phyloP scores from a whole-genome alignment of 2,329 filamentous ascomycete genomes.

The Thelonectria discophora region DNA sequence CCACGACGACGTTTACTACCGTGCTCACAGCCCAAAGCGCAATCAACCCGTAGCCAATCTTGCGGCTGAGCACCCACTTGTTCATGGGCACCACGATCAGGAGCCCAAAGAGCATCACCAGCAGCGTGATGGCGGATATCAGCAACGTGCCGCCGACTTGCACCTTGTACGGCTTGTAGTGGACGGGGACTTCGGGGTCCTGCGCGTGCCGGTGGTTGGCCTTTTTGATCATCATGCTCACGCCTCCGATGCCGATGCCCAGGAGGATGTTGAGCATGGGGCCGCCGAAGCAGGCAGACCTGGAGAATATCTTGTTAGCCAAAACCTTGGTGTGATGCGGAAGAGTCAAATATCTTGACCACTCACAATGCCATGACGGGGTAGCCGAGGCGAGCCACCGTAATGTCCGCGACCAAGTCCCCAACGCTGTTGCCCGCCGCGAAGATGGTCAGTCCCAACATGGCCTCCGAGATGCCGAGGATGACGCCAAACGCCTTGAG shows the following conservation, averaged over 20 bases:
- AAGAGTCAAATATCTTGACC: neutral
- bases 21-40: constrained; percentile 84
- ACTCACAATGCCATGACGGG: constrained; percentile 89
- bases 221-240: constrained; percentile 82
- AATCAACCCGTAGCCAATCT: constrained; percentile 84
- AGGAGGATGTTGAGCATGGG: constrained; percentile 97
- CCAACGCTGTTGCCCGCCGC: constrained; percentile 95
- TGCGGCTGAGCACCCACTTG: constrained; percentile 83
- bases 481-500: constrained; percentile 94
- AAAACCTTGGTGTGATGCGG: neutral
- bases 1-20: constrained; percentile 80
- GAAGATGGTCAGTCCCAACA: constrained; percentile 94
- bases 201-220: constrained; percentile 72
- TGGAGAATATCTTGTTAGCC: constrained; percentile 42
- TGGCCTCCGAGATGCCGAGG: constrained; percentile 90
- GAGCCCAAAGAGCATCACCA: constrained; percentile 81
- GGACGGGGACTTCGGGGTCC: constrained; percentile 70
- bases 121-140: constrained; percentile 83
- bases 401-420: constrained; percentile 93
- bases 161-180: constrained; percentile 82
- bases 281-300: constrained; percentile 94
- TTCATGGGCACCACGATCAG: constrained; percentile 85
- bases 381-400: constrained; percentile 90
- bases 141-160: constrained; percentile 85
- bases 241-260: constrained; percentile 89